These are phyloP conservation scores for Penstemon eatonii DNA, from an alignment of 257 asterid species.

Conservation along the genomic window DNA sequence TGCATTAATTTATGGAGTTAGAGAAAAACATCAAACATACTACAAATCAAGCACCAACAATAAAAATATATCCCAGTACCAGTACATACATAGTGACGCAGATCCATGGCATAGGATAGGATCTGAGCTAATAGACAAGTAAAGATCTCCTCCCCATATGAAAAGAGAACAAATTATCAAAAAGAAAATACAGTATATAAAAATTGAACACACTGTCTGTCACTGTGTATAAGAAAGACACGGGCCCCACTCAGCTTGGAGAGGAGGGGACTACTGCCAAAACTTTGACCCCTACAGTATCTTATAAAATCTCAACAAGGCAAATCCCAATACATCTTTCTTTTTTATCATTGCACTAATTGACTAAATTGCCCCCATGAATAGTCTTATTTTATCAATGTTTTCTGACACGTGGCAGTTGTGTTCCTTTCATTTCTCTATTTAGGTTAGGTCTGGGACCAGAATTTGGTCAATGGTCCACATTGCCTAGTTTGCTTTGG, in stretches of 20 bases:
- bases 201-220: slow-evolving; percentile 25
- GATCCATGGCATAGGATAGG: slow-evolving; percentile 27
- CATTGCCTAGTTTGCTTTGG: slow-evolving; percentile 29
- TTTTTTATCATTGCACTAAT: not conserved
- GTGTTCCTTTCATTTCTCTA: not conserved
- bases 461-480: slow-evolving; percentile 35
- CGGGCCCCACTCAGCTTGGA: slow-evolving; percentile 11
- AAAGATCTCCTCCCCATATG: slow-evolving; percentile 30
- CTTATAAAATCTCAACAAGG: slow-evolving; percentile 13
- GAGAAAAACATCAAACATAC: not conserved
- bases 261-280: not conserved
- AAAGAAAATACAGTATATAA: slow-evolving; percentile 28
- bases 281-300: slow-evolving; percentile 36
- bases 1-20: no score
- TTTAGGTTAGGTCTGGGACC: slow-evolving; percentile 22
- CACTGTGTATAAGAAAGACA: slow-evolving; percentile 14
- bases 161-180: not conserved
- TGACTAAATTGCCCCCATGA: slow-evolving; percentile 26
- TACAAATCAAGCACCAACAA: not conserved
- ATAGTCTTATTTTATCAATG: not conserved
- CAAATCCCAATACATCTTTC: slow-evolving; percentile 24
- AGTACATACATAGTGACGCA: not conserved
- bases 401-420: slow-evolving; percentile 27
- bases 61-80: not conserved
- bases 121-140: slow-evolving; percentile 28